phyloP scores from a whole-genome alignment of 2,329 filamentous ascomycete genomes.

The Neospermospora avenae region DNA sequence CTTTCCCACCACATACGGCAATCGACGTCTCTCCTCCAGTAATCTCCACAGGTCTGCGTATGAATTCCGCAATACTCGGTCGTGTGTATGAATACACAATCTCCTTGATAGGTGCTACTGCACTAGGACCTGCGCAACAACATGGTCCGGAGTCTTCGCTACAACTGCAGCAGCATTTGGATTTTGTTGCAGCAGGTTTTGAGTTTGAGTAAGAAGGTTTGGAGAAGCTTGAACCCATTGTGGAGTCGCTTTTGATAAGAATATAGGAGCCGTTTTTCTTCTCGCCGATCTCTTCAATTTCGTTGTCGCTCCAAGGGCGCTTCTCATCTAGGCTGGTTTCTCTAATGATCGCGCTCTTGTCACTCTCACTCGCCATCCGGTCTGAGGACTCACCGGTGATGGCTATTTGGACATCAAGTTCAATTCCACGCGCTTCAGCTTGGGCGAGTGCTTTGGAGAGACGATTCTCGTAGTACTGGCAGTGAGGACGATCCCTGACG shows the following conservation, averaged over 20 bases:
- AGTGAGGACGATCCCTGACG: conserved; percentile 50
- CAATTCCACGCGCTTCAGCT: conserved; percentile 45
- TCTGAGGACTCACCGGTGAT: conserved; percentile 40
- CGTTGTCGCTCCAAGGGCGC: neutral
- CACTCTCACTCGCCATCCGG: neutral
- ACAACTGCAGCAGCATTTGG: conserved; percentile 6
- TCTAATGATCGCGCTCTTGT: neutral
- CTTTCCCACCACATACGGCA: conserved; percentile 56
- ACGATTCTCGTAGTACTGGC: conserved; percentile 52
- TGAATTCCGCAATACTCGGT: conserved; percentile 50
- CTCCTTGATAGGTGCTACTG: neutral
- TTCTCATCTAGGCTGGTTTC: neutral
- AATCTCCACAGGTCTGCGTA: conserved; percentile 52
- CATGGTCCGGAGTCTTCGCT: neutral
- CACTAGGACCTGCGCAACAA: neutral
- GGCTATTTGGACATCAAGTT: conserved; percentile 51
- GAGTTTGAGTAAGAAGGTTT: neutral
- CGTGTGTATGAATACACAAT: conserved; percentile 33
- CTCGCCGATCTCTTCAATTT: conserved; percentile 1
- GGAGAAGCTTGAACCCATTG: conserved; percentile 5
- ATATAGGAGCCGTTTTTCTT: neutral
- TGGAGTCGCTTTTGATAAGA: conserved; percentile 10
- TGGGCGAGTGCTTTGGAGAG: conserved; percentile 44
- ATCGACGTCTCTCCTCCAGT: conserved; percentile 60
- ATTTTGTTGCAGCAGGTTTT: neutral